These are phyloP conservation scores for Cordia subcordata DNA, from an alignment of 257 asterid species.

Conservation along the genomic window DNA sequence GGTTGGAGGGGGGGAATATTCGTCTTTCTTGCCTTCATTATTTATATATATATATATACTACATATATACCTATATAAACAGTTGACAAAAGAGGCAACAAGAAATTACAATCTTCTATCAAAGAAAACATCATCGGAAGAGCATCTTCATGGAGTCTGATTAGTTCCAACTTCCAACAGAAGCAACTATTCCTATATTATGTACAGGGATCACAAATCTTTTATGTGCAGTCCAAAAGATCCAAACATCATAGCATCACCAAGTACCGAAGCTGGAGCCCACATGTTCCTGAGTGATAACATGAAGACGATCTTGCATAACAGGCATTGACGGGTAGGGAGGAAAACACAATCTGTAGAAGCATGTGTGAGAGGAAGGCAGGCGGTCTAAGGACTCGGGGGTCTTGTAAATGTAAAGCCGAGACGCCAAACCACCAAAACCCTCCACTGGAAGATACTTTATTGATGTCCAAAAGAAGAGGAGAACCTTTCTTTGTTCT, in stretches of 20 bases:
- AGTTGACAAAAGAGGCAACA: constrained; percentile 10
- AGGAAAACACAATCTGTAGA: constrained; percentile 80
- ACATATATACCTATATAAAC: constrained; percentile 11
- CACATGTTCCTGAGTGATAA: constrained; percentile 84
- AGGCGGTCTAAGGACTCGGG: constrained; percentile 55
- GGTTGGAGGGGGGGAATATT: not conserved
- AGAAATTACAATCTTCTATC: constrained; percentile 3
- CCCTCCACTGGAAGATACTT: constrained; percentile 87
- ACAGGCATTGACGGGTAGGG: constrained; percentile 46
- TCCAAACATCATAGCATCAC: constrained; percentile 32
- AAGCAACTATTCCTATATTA: constrained; percentile 23
- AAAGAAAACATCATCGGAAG: constrained; percentile 2
- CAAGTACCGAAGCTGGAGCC: constrained; percentile 95
- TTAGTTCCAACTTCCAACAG: not conserved
- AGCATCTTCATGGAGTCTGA: constrained; percentile 3
- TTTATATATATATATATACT: not conserved
- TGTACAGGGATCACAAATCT: constrained; percentile 38
- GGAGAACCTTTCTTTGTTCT: constrained; percentile 78
- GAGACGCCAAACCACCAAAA: constrained; percentile 79
- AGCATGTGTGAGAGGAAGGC: constrained; percentile 96
- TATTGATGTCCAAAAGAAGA: constrained; percentile 95
- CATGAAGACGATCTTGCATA: constrained; percentile 52
- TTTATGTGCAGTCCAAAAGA: constrained; percentile 40
- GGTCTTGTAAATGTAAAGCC: constrained; percentile 58
- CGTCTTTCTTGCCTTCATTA: constrained; percentile 6